A percentile compares a stretch with the other conserved stretches of the same genome.
Evolutionary conservation across 495 filamentous ascomycete species (phyloP).

Genomic region (Penicillium coffeae): DNA sequence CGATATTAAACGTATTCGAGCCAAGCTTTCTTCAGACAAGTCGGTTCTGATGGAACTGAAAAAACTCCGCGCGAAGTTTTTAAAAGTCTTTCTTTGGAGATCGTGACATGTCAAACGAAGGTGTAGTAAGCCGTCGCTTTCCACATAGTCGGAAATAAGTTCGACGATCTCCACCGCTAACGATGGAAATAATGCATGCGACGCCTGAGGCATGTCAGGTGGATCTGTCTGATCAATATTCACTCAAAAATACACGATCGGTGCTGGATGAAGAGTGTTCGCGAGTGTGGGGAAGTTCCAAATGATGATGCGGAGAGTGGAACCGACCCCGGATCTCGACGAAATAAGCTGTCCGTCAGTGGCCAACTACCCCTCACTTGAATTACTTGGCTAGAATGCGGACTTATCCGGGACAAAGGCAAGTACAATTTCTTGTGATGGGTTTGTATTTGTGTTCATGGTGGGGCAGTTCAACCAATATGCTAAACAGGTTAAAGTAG

Average conservation of each 20-base stretch:
- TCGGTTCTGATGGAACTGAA: slow-evolving; percentile 25
- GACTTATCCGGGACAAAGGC: not conserved
- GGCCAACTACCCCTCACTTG: slow-evolving; percentile 19
- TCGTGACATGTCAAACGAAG: slow-evolving; percentile 22
- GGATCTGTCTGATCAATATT: not conserved
- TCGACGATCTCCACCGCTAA: slow-evolving; percentile 25
- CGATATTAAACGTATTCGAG: slow-evolving; percentile 17
- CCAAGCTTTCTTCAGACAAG: slow-evolving; percentile 22
- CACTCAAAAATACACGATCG: no score
- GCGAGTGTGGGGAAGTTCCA: not conserved
- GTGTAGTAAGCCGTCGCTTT: slow-evolving; percentile 9
- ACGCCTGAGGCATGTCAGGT: not conserved
- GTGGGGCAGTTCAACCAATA: no score
- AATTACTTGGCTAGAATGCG: no score
- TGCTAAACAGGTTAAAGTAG: no score
- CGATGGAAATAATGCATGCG: not conserved
- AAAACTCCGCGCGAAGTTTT: slow-evolving; percentile 22
- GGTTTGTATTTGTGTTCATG: no score
- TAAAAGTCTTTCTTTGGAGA: slow-evolving; percentile 25
- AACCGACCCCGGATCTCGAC: slow-evolving; percentile 20
- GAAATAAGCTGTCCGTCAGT: slow-evolving; percentile 1
- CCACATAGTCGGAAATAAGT: slow-evolving; percentile 13
- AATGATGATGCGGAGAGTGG: slow-evolving; percentile 3
- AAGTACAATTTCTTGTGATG: not conserved
- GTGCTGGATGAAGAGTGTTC: no score